Evolutionary conservation across 23 red algal species (phyloP).

Genomic region (Agarophyton chilense): DNA sequence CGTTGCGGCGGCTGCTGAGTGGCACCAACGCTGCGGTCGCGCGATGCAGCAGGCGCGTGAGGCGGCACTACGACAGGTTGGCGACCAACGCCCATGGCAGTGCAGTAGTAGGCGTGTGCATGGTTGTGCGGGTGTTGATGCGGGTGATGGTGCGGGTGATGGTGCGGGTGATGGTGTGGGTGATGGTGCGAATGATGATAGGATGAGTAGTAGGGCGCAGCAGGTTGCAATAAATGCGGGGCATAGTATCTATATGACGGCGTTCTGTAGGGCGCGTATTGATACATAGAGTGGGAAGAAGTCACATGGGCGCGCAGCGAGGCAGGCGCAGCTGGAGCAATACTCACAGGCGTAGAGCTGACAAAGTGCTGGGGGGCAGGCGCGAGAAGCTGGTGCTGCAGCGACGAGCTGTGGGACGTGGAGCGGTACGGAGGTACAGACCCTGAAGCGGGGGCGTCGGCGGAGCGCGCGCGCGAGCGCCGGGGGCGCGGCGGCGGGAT

Average conservation of each 20-base stretch:
- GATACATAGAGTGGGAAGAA: conserved; percentile 10
- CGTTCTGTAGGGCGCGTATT: not conserved
- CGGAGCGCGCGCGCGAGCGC: conserved; percentile 31
- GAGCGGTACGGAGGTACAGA: not conserved
- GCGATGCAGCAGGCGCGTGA: not conserved
- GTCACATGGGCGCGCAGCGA: not conserved
- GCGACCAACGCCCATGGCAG: not conserved
- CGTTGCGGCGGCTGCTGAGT: conserved; percentile 12
- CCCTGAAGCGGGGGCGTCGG: not conserved
- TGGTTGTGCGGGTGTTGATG: not conserved
- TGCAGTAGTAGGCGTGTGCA: conserved; percentile 3
- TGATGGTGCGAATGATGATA: not conserved
- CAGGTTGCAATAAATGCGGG: not conserved
- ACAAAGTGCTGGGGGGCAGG: not conserved
- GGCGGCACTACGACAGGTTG: not conserved
- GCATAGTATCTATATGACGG: conserved; percentile 7
- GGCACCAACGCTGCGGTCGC: not conserved
- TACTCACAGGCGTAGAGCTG: not conserved
- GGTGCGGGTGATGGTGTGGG: not conserved
- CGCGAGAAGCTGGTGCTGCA: not conserved
- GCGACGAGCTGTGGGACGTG: not conserved
- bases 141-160: not conserved
- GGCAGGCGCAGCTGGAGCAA: not conserved
- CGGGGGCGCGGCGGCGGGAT: conserved; percentile 75
- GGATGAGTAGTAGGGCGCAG: conserved; percentile 3